Evolutionary conservation across 805 yeast genomes (phyloP).

Genomic region (Yarrowia porcina): DNA sequence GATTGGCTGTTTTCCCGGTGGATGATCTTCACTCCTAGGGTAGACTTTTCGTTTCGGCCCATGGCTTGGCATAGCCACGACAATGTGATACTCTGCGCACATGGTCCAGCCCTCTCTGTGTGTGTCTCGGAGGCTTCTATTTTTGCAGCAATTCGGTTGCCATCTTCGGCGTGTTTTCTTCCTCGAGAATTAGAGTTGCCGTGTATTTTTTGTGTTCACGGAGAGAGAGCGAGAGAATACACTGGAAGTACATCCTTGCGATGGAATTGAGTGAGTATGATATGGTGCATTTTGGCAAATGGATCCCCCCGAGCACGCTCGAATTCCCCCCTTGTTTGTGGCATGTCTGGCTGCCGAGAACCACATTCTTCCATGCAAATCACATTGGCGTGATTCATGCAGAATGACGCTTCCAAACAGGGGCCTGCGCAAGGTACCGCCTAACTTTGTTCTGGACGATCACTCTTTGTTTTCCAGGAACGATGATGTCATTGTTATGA

Average conservation of each 20-base stretch:
- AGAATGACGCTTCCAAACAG: slow-evolving; percentile 6
- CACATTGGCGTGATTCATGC: slow-evolving; percentile 7
- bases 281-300: no score
- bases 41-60: background rate
- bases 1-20: no score
- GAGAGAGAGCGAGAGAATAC: background rate
- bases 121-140: background rate
- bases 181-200: background rate
- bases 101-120: background rate
- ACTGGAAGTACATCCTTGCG: no score
- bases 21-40: no score
- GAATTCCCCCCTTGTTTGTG: background rate
- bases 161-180: slow-evolving; percentile 4
- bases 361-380: background rate
- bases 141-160: background rate
- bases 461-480: no score
- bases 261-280: no score
- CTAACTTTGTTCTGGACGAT: background rate
- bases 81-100: background rate
- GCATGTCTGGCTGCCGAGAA: background rate
- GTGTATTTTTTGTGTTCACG: background rate
- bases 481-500: slow-evolving; percentile 17
- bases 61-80: background rate
- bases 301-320: no score
- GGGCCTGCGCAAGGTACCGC: slow-evolving; percentile 21